Base-by-base conservation (phyloP, 1,139 yeast genomes). In the Taphrina wiesneri region DNA sequence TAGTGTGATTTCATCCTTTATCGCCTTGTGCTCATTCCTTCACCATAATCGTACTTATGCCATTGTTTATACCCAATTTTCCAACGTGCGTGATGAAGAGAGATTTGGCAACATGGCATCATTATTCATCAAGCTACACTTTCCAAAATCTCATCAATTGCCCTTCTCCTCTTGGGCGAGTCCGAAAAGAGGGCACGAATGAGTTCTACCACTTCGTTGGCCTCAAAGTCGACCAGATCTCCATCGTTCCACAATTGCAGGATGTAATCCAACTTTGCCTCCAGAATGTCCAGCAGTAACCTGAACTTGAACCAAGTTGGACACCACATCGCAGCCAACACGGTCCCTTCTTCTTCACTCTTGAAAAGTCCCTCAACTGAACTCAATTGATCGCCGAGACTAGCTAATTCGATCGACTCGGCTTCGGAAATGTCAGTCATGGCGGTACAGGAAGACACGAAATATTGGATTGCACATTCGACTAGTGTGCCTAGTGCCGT, bases 221-320 rank as follows among this genome's bases (percentile, higher is more conserved):
- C 85, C 7, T 83, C 78, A 68, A 89, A 82, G 71, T 90, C 91
- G 69, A 81, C 88, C 68, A 90, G 84, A 65, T 86, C 87, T 17
- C 92, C 95, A 69, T 85, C 85, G 72, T 86, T 87, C 72, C 87
- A 88, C 72, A 84, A 74, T 34, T 84, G 87, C 81, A 87, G 82
- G 59, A 91, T 90, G 52, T 85, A 87, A 41, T 81, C 85, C 74
- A 91, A 77, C 71, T 86, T 75, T 66, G 77, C 72, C 61, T 73
- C 74, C 26, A 78, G 70, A 30, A 78, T 70, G 66, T 75, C 75
- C 13, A 72, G 73, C 47, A 78, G 71, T 60, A 75, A 75, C 67
- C 76, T 77, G 32, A 78, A 73, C 70, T 77, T 77, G 69, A 76
- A 72, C 80, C 80, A 77, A 3, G 77, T 74, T 3, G 79, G 78